phyloP scores from a whole-genome alignment of 2,329 filamentous ascomycete genomes.

The Exophiala spinifera region DNA sequence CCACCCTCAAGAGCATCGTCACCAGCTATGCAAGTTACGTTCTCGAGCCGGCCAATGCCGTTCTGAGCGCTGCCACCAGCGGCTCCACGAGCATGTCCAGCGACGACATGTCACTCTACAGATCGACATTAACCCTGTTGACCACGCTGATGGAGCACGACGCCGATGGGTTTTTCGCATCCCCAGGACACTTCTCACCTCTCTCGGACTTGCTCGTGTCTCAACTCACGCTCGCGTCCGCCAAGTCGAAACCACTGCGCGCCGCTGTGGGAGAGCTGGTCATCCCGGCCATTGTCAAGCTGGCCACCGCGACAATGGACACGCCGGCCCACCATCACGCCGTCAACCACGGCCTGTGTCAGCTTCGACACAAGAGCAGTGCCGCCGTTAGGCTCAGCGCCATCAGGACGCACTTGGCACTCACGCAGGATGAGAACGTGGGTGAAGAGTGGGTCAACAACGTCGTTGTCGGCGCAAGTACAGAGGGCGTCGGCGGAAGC shows the following conservation, averaged over 20 bases:
- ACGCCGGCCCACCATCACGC: constrained; percentile 88
- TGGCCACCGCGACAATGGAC: constrained; percentile 57
- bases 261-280: constrained; percentile 60
- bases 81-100: constrained; percentile 35
- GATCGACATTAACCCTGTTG: constrained; percentile 14
- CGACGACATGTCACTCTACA: constrained; percentile 17
- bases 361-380: constrained; percentile 67
- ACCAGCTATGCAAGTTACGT: constrained; percentile 87
- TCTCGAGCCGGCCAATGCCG: constrained; percentile 67
- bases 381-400: constrained; percentile 73
- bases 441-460: constrained; percentile 87
- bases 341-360: constrained; percentile 75
- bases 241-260: constrained; percentile 53
- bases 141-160: constrained; percentile 23
- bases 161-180: constrained; percentile 31
- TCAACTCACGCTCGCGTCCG: constrained; percentile 56
- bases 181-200: constrained; percentile 76
- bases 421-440: constrained; percentile 65
- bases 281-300: constrained; percentile 37
- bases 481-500: constrained; percentile 21
- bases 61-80: constrained; percentile 45
- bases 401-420: constrained; percentile 73
- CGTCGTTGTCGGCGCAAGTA: constrained; percentile 19
- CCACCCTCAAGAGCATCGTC: constrained; percentile 66
- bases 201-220: constrained; percentile 67